Evolutionary conservation across 2,329 filamentous ascomycete species (phyloP).

Genomic region (Neofusicoccum laricinum): DNA sequence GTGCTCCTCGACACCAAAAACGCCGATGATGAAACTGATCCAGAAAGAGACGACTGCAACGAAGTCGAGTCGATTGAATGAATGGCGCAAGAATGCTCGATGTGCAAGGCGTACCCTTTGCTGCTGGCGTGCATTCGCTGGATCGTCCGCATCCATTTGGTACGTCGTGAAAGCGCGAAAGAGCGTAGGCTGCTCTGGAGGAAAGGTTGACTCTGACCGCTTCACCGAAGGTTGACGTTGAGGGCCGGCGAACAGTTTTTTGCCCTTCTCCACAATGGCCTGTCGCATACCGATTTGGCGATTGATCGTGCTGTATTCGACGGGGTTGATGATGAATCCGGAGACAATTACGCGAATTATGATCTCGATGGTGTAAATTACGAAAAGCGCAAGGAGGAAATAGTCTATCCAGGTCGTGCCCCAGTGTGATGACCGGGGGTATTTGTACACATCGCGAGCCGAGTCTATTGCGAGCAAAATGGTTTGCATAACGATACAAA

Average conservation of each 20-base stretch:
- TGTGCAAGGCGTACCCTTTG: conserved; percentile 83
- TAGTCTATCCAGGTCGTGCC: conserved; percentile 70
- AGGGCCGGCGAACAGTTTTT: conserved; percentile 70
- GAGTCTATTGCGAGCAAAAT: conserved; percentile 85
- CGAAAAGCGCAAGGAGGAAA: conserved; percentile 77
- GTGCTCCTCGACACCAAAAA: conserved; percentile 65
- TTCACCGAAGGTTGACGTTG: conserved; percentile 69
- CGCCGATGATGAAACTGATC: conserved; percentile 76
- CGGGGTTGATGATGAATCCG: conserved; percentile 84
- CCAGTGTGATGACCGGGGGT: conserved; percentile 62
- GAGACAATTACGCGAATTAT: conserved; percentile 85
- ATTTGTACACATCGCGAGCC: conserved; percentile 64
- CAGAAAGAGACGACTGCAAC: conserved; percentile 93
- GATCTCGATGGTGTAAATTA: conserved; percentile 85
- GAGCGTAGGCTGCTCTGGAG: conserved; percentile 60
- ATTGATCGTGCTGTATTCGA: conserved; percentile 89
- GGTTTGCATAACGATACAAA: conserved; percentile 85
- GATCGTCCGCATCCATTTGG: conserved; percentile 55
- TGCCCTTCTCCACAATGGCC: conserved; percentile 72
- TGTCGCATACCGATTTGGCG: conserved; percentile 70
- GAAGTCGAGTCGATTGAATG: conserved; percentile 94
- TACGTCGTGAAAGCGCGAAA: conserved; percentile 73
- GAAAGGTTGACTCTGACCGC: conserved; percentile 39
- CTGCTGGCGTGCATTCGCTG: conserved; percentile 68
- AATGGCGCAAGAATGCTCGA: conserved; percentile 87